phyloP scores from a whole-genome alignment of 2,329 filamentous ascomycete genomes.

The Fusarium mexicanum region DNA sequence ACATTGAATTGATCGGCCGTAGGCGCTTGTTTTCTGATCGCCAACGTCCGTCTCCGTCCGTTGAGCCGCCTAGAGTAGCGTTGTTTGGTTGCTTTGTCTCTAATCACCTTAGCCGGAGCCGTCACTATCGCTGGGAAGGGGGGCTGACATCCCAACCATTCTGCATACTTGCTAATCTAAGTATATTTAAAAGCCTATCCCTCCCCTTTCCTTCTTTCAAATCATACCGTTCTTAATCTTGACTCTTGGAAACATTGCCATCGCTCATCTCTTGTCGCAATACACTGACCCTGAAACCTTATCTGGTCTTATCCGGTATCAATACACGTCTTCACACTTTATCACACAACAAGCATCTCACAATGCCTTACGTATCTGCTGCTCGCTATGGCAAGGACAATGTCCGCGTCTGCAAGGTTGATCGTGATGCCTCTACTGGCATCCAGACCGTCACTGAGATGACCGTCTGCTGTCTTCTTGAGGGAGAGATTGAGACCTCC shows the following conservation, averaged over 20 bases:
- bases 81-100: background rate
- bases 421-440: slow-evolving; percentile 79
- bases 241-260: background rate
- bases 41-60: slow-evolving; percentile 40
- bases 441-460: slow-evolving; percentile 91
- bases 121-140: slow-evolving; percentile 13
- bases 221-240: background rate
- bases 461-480: slow-evolving; percentile 91
- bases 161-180: slow-evolving; percentile 10
- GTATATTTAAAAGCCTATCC: slow-evolving; percentile 32
- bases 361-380: slow-evolving; percentile 66
- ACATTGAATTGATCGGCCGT: slow-evolving; percentile 29
- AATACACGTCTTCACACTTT: slow-evolving; percentile 1
- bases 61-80: slow-evolving; percentile 24
- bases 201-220: slow-evolving; percentile 1
- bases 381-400: slow-evolving; percentile 96
- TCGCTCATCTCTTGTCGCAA: background rate
- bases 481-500: slow-evolving; percentile 89
- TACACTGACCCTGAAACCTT: slow-evolving; percentile 2
- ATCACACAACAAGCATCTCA: slow-evolving; percentile 22
- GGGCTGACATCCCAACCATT: slow-evolving; percentile 33
- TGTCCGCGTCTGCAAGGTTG: slow-evolving; percentile 95
- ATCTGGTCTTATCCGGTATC: slow-evolving; percentile 10
- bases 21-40: slow-evolving; percentile 35
- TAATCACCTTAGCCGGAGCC: slow-evolving; percentile 1